A percentile compares a stretch with the other conserved stretches of the same genome.
phyloP scores from a whole-genome alignment of 306 rosid species.

The Gleditsia sinensis region DNA sequence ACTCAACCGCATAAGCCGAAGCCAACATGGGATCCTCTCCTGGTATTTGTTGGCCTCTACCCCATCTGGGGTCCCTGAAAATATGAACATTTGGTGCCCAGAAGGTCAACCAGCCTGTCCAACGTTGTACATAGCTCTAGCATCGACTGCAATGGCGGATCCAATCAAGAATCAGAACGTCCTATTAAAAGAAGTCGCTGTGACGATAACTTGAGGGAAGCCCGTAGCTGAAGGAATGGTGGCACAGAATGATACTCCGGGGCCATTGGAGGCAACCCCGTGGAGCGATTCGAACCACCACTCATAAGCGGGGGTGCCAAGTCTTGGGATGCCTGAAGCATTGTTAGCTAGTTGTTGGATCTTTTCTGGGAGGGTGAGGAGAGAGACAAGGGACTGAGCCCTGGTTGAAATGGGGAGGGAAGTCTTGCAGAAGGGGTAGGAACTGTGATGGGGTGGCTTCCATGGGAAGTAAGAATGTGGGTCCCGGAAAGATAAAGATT shows the following conservation, averaged over 20 bases:
- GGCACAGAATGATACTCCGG: conserved; percentile 80
- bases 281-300: conserved; percentile 98
- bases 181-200: conserved; percentile 75
- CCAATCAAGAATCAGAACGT: conserved; percentile 61
- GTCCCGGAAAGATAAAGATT: not conserved
- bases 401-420: conserved; percentile 55
- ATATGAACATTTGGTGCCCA: conserved; percentile 89
- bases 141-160: conserved; percentile 77
- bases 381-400: conserved; percentile 62
- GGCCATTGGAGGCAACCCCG: conserved; percentile 83
- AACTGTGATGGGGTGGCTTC: conserved; percentile 45
- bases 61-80: conserved; percentile 95
- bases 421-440: conserved; percentile 67
- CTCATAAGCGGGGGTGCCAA: conserved; percentile 69
- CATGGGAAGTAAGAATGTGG: conserved; percentile 53
- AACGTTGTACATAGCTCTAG: conserved; percentile 77
- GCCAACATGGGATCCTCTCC: conserved; percentile 94
- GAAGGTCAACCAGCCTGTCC: conserved; percentile 83
- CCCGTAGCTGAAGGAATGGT: conserved; percentile 57
- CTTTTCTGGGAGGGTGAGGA: conserved; percentile 73
- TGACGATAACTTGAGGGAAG: conserved; percentile 79
- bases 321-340: conserved; percentile 63
- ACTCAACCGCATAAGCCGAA: conserved; percentile 79
- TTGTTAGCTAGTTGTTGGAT: conserved; percentile 66
- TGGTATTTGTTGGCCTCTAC: conserved; percentile 91